Percentiles rank a stretch among this genome's conserved stretches.
Evolutionary conservation across 176 grass and related monocot genomes (phyloP).

Genomic region (Pharus latifolius): DNA sequence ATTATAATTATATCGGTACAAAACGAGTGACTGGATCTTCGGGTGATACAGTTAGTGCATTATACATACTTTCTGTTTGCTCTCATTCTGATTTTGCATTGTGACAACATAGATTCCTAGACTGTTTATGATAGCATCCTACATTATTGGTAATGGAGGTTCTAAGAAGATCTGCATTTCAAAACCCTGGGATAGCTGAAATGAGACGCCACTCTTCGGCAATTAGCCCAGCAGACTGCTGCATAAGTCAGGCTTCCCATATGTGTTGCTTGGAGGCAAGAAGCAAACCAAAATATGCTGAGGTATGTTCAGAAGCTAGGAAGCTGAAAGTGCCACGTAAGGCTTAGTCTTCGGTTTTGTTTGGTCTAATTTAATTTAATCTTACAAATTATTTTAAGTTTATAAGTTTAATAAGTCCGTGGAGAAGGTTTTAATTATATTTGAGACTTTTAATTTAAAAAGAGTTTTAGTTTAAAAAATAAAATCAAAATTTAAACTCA

Average conservation of each 20-base stretch:
- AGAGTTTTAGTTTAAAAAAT: too few species aligned
- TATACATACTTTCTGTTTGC: neutral
- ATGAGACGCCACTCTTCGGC: neutral
- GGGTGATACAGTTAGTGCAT: neutral
- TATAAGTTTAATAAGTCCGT: too few species aligned
- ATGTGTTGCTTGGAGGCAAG: neutral
- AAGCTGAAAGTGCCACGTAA: too few species aligned
- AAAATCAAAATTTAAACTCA: too few species aligned
- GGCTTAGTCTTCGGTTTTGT: too few species aligned
- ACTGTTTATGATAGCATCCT: neutral
- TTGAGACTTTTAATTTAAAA: too few species aligned
- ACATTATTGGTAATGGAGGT: neutral
- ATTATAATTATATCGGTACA: too few species aligned
- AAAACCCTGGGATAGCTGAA: neutral
- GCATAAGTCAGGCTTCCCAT: neutral
- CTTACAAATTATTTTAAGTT: too few species aligned
- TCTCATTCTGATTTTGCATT: neutral
- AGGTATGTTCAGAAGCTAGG: neutral
- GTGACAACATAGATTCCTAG: neutral
- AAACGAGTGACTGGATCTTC: too few species aligned
- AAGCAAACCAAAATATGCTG: neutral
- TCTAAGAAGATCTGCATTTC: too few species aligned
- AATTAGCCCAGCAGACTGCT: neutral
- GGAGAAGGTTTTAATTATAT: too few species aligned
- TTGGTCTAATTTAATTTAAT: too few species aligned